Percentiles rank a stretch among this genome's conserved stretches.
Conservation (phyloP, 257 asterid species). For the Coffea eugenioides region DNA sequence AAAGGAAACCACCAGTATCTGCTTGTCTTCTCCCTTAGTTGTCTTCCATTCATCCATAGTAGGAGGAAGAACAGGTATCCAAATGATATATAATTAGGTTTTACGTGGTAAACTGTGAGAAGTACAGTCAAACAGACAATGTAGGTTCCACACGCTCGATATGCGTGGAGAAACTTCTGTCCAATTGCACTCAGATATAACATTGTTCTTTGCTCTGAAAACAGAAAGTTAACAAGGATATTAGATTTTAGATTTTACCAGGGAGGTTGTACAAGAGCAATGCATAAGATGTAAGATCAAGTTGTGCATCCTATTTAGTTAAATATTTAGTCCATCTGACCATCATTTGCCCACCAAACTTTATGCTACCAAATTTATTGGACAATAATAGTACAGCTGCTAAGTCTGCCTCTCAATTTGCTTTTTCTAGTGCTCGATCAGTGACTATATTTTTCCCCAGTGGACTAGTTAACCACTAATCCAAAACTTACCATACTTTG, state of each 20-base stretch:
- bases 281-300: constrained; percentile 2
- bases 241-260: background rate
- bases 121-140: constrained; percentile 89
- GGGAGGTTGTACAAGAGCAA: constrained; percentile 7
- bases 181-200: constrained; percentile 86
- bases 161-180: constrained; percentile 69
- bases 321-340: no score
- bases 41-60: constrained; percentile 93
- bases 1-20: constrained; percentile 94
- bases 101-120: constrained; percentile 76
- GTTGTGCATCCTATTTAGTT: background rate
- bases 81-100: constrained; percentile 80
- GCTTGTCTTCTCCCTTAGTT: constrained; percentile 77
- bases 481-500: background rate
- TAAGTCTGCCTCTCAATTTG: background rate
- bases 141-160: constrained; percentile 91
- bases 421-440: background rate
- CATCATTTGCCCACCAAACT: no score
- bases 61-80: constrained; percentile 94
- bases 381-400: no score
- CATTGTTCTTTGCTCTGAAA: constrained; percentile 88
- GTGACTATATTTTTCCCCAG: background rate
- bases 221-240: background rate
- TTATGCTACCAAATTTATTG: no score
- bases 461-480: background rate